phyloP scores from a whole-genome alignment of 768 basidiomycete species.

The Tricholoma furcatifolium region DNA sequence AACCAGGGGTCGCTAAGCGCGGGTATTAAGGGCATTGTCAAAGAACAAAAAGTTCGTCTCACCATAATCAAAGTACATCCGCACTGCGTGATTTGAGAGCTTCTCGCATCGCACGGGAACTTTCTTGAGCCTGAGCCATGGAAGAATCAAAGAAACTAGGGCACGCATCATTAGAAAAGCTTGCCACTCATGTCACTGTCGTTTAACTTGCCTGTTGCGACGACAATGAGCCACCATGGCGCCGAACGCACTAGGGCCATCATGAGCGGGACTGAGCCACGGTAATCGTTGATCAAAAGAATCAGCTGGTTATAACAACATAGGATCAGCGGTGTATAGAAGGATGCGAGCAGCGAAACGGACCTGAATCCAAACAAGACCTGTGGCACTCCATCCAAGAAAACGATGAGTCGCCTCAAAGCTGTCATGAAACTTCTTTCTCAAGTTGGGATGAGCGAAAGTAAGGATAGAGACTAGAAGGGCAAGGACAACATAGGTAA shows the following conservation, averaged over 20 bases:
- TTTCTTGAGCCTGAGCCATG: conserved; percentile 44
- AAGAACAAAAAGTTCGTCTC: not conserved
- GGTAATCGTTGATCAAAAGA: conserved; percentile 53
- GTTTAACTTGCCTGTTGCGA: conserved; percentile 26
- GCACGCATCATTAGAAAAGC: not conserved
- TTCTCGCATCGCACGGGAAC: conserved; percentile 38
- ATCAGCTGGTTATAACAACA: conserved; percentile 33
- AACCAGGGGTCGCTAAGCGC: conserved; percentile 37
- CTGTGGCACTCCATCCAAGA: conserved; percentile 43
- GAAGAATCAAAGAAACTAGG: conserved; percentile 35
- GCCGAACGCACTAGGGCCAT: conserved; percentile 15
- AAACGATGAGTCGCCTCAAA: conserved; percentile 48
- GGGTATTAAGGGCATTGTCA: not conserved
- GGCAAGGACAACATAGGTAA: conserved; percentile 11
- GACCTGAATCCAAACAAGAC: conserved; percentile 43
- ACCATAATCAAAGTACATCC: conserved; percentile 47
- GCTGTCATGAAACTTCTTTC: conserved; percentile 36
- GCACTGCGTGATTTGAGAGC: conserved; percentile 40
- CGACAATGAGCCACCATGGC: conserved; percentile 41
- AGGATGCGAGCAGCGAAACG: not conserved
- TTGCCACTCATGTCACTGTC: not conserved
- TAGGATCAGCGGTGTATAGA: not conserved
- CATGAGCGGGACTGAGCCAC: conserved; percentile 14
- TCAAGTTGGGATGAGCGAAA: conserved; percentile 39
- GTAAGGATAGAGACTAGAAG: conserved; percentile 35